Evolutionary conservation across 2,329 filamentous ascomycete species (phyloP).

Genomic region (Pseudomassariella vexata): DNA sequence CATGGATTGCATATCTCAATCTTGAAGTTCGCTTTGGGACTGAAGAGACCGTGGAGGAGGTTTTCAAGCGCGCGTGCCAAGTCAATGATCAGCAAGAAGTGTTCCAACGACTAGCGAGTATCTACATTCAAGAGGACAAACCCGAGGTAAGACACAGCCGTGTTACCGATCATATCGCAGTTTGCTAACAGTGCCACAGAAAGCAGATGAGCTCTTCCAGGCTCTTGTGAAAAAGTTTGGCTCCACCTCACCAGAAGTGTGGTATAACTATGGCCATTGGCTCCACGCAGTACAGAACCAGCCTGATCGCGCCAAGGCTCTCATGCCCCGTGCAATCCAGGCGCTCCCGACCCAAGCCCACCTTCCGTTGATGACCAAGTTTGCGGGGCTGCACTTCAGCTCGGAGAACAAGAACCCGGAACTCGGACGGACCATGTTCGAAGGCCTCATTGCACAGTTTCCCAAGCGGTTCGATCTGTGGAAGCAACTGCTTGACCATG

Average conservation of each 20-base stretch:
- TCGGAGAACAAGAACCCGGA: constrained; percentile 78
- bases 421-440: constrained; percentile 90
- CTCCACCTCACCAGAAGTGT: constrained; percentile 71
- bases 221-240: constrained; percentile 84
- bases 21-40: constrained; percentile 86
- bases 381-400: constrained; percentile 87
- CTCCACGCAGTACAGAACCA: constrained; percentile 68
- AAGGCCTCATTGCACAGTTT: constrained; percentile 76
- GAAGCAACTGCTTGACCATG: constrained; percentile 86
- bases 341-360: constrained; percentile 65
- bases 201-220: constrained; percentile 86
- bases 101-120: constrained; percentile 82
- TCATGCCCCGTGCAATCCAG: constrained; percentile 80
- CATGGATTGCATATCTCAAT: constrained; percentile 94
- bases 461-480: constrained; percentile 89
- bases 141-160: constrained; percentile 55
- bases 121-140: constrained; percentile 90
- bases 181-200: constrained; percentile 43
- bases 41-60: constrained; percentile 73
- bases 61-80: constrained; percentile 88
- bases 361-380: constrained; percentile 74
- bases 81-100: constrained; percentile 91
- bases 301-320: constrained; percentile 67
- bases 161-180: not conserved
- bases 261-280: constrained; percentile 94